Percentiles rank a stretch among this genome's conserved stretches.
phyloP scores from a whole-genome alignment of 2,329 filamentous ascomycete genomes.

The Scedosporium apiospermum region DNA sequence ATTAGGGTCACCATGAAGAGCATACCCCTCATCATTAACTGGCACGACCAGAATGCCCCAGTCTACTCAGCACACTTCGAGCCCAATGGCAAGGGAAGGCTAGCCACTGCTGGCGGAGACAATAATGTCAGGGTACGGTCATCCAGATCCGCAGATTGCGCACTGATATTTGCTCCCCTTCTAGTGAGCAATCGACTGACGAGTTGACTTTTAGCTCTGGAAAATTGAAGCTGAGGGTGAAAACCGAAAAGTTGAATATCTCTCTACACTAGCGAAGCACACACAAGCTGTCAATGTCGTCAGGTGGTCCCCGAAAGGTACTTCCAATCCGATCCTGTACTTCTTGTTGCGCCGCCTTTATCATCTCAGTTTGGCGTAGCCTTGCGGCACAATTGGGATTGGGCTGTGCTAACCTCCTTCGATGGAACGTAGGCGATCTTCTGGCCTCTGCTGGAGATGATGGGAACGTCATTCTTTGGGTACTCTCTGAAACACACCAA shows the following conservation, averaged over 20 bases:
- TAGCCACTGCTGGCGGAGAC: slow-evolving; percentile 92
- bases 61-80: slow-evolving; percentile 98
- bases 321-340: slow-evolving; percentile 12
- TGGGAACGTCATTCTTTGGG: slow-evolving; percentile 94
- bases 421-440: slow-evolving; percentile 59
- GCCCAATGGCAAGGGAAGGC: slow-evolving; percentile 76
- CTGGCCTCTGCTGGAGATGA: slow-evolving; percentile 94
- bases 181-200: not conserved
- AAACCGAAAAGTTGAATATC: slow-evolving; percentile 80
- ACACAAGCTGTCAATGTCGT: slow-evolving; percentile 98
- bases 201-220: slow-evolving; percentile 60
- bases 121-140: slow-evolving; percentile 76
- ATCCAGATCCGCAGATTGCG: not conserved
- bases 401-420: slow-evolving; percentile 1
- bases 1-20: slow-evolving; percentile 66
- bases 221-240: slow-evolving; percentile 77
- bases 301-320: slow-evolving; percentile 88
- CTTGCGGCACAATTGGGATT: not conserved
- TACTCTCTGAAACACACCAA: slow-evolving; percentile 68
- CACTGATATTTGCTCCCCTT: not conserved
- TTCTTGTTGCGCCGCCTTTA: no score
- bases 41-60: slow-evolving; percentile 94
- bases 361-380: no score
- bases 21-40: slow-evolving; percentile 91
- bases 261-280: slow-evolving; percentile 86